Percentiles rank a stretch among this genome's conserved stretches.
Evolutionary conservation across 164 flowering plant species (phyloP).

Genomic region (Umbellularia californica): DNA sequence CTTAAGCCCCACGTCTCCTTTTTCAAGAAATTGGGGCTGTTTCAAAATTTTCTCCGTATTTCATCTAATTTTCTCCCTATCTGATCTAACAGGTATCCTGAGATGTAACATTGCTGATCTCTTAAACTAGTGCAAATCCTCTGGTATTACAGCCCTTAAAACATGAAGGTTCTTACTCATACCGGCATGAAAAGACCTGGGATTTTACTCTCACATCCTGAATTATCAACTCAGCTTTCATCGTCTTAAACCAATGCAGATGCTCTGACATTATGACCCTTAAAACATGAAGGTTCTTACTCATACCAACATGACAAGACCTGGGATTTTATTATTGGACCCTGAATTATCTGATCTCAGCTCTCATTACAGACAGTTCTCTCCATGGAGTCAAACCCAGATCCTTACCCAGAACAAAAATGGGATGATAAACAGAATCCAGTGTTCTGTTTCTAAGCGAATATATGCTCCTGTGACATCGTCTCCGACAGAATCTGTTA

Average conservation of each 20-base stretch:
- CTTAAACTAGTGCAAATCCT: constrained; percentile 2
- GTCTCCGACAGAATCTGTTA: constrained; percentile 22
- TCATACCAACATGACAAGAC: constrained; percentile 40
- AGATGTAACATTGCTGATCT: too few relatives aligned
- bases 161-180: constrained; percentile 48
- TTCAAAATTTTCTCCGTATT: background rate
- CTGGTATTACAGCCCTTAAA: background rate
- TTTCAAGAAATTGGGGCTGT: background rate
- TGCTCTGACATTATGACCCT: background rate
- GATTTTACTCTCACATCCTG: constrained; percentile 43
- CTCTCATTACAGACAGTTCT: constrained; percentile 20
- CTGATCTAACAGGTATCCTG: too few relatives aligned
- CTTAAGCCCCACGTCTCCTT: background rate
- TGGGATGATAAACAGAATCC: constrained; percentile 25
- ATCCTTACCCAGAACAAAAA: constrained; percentile 24
- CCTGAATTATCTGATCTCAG: constrained; percentile 38
- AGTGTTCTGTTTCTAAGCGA: constrained; percentile 34
- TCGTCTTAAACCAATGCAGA: background rate
- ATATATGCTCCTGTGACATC: constrained; percentile 31
- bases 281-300: constrained; percentile 44
- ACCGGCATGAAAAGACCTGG: constrained; percentile 44
- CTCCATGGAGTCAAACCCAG: constrained; percentile 14
- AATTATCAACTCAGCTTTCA: constrained; percentile 33
- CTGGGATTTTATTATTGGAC: constrained; percentile 44
- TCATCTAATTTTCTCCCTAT: background rate